Evolutionary conservation across 805 yeast genomes (phyloP).

Genomic region (Saturnispora galanensis): DNA sequence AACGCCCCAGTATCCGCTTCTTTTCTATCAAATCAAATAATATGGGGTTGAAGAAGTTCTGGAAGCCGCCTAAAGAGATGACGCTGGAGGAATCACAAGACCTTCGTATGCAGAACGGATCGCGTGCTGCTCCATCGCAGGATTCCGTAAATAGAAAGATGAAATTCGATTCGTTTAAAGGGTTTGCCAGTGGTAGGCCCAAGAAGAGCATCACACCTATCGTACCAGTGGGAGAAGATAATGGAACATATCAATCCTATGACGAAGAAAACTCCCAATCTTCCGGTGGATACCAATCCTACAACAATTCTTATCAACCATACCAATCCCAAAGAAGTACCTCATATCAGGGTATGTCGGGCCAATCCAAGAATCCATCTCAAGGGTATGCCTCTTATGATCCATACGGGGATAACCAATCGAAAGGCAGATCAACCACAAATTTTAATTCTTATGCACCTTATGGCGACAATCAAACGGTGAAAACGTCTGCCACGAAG

Average conservation of each 20-base stretch:
- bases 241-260: slow-evolving; percentile 11
- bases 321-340: not conserved
- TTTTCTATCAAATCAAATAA: not conserved
- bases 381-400: slow-evolving; percentile 7
- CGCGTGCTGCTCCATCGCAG: slow-evolving; percentile 28
- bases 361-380: no score
- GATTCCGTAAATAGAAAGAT: slow-evolving; percentile 27
- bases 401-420: slow-evolving; percentile 16
- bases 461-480: slow-evolving; percentile 6
- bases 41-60: slow-evolving; percentile 43
- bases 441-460: not conserved
- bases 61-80: slow-evolving; percentile 41
- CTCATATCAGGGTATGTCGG: no score
- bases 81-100: slow-evolving; percentile 33
- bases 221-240: slow-evolving; percentile 13
- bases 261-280: slow-evolving; percentile 2
- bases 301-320: slow-evolving; percentile 1
- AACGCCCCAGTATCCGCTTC: not conserved
- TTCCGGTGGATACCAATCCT: not conserved
- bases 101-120: slow-evolving; percentile 32
- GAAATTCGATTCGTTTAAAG: slow-evolving; percentile 39
- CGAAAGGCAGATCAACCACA: not conserved
- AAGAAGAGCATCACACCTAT: slow-evolving; percentile 11
- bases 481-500: not conserved
- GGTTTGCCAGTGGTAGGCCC: slow-evolving; percentile 34